phyloP scores from a whole-genome alignment of 202 grass and related monocot genomes.

The Schoenoplectus tabernaemontani region DNA sequence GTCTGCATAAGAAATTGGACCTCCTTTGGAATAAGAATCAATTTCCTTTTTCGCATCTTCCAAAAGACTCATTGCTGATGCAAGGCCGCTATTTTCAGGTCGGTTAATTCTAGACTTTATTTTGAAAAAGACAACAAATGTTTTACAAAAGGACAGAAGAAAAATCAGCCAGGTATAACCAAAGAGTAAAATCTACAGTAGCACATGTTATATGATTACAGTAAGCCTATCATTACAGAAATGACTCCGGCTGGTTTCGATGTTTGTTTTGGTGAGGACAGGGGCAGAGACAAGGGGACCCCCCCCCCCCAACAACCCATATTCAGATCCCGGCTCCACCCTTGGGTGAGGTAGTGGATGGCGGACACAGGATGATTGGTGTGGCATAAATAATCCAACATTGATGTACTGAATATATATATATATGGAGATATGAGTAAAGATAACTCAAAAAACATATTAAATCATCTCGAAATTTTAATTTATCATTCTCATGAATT shows the following conservation, averaged over 20 bases:
- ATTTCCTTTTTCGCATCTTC: constrained; percentile 72
- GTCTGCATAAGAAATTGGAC: constrained; percentile 76
- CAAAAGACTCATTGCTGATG: constrained; percentile 58
- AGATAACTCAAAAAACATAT: no score
- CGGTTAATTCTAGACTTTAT: constrained; percentile 84
- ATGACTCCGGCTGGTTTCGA: not conserved
- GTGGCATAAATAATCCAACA: not conserved
- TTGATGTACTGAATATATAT: constrained; percentile 7
- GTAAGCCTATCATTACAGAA: not conserved
- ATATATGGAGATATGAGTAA: no score
- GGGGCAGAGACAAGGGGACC: no score
- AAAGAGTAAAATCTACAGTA: not conserved
- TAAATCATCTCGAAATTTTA: no score
- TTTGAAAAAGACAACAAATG: constrained; percentile 10
- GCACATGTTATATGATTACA: not conserved
- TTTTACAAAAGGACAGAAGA: not conserved
- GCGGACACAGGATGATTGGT: not conserved
- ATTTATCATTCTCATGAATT: no score
- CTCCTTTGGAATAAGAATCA: constrained; percentile 80
- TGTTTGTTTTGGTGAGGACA: not conserved
- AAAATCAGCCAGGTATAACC: not conserved
- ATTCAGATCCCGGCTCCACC: no score
- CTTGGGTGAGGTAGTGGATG: not conserved
- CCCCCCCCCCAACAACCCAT: no score
- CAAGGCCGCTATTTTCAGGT: constrained; percentile 82